Conservation (phyloP, 805 yeast species). For the Saccharomyces paradoxus region DNA sequence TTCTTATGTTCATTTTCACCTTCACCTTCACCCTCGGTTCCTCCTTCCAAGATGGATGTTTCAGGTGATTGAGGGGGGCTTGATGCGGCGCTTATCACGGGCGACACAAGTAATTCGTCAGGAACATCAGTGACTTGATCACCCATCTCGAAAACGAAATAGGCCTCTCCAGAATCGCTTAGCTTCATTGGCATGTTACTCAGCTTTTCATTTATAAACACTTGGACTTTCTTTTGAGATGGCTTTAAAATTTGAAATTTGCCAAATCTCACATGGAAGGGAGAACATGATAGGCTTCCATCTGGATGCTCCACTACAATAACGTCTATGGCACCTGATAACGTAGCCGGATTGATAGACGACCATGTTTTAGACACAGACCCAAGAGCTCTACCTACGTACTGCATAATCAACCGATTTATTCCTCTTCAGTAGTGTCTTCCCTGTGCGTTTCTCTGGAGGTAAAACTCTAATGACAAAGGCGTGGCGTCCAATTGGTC, state of each 20-base stretch:
- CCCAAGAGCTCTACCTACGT: conserved; percentile 91
- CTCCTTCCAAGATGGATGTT: conserved; percentile 6
- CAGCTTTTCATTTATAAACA: conserved; percentile 72
- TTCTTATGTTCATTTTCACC: conserved; percentile 4
- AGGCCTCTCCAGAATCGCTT: conserved; percentile 97
- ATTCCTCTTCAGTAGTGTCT: background rate
- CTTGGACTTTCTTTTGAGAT: conserved; percentile 87
- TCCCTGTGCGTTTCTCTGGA: background rate
- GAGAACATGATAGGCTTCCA: conserved; percentile 76
- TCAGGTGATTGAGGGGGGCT: conserved; percentile 45
- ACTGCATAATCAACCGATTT: conserved; percentile 55
- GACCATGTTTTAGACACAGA: conserved; percentile 96
- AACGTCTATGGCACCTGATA: conserved; percentile 94
- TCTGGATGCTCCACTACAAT: conserved; percentile 87
- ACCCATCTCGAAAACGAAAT: conserved; percentile 85
- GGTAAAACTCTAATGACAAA: background rate
- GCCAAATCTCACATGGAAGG: conserved; percentile 95
- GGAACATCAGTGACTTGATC: conserved; percentile 56
- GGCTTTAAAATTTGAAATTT: conserved; percentile 88
- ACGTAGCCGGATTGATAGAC: conserved; percentile 90
- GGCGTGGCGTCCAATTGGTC: background rate
- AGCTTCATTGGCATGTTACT: conserved; percentile 90
- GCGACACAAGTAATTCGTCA: conserved; percentile 72
- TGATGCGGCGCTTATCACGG: conserved; percentile 59
- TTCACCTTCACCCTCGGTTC: conserved; percentile 28